Base-by-base conservation (phyloP, 495 filamentous ascomycete genomes). In the Podospora fimiseda region DNA sequence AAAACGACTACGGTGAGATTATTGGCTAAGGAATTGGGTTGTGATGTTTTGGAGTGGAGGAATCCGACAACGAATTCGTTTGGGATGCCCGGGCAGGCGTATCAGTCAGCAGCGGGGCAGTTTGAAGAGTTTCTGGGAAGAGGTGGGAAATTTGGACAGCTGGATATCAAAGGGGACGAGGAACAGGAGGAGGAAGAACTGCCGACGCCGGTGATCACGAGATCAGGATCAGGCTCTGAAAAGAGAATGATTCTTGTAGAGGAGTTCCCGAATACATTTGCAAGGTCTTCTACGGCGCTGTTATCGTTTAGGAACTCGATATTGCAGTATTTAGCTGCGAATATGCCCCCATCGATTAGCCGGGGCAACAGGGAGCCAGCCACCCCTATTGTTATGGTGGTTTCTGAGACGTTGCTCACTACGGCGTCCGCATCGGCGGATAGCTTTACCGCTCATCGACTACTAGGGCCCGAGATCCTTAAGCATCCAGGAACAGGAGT, bases 51-150 rank as follows among this genome's bases (percentile, higher is more conserved):
- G 20, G 94, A 99, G 69, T 99, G 94, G 94, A 85, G 80, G 57
- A 96, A 92, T 68, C 93, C 92, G 0, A 70, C 72, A 2, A n/a
- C n/a, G n/a, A 81, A 75, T 1, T 76, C 80, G 0, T 77, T 85
- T 5, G 80, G 74, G 15, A 68, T 73, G 9, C 66, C 74, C 19
- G 80, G 79, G 0, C 53, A 57, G 36, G 55, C 77, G 2, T 83
- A 79, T 48, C 68, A 82, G 43, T 88, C 89, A 5, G 74, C 82
- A 30, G 77, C 83, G 4, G 73, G 82, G 14, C 83, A 91, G 55
- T 96, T 99, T 64, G 89, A 95, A 54, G 91, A 97, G 50, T 99
- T 96, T 58, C 70, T 99, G 44, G 80, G 77, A 11, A 77, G 89
- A 44, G 84, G 87, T 27, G 83, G 89, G 23, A 84, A 80, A 39